Base-by-base conservation (phyloP, 257 asterid species). In the Echium plantagineum region DNA sequence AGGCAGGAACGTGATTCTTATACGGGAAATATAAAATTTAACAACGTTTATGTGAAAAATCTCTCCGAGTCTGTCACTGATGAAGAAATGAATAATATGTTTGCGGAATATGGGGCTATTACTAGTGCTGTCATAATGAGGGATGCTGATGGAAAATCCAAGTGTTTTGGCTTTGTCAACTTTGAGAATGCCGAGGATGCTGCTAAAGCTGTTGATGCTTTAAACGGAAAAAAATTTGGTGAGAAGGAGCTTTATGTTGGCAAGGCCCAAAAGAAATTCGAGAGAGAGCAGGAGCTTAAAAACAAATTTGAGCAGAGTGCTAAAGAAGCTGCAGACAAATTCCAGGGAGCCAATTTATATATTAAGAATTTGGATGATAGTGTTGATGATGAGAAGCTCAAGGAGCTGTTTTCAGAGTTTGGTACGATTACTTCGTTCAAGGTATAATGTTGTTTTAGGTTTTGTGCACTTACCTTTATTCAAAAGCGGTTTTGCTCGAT, bases 211-310 rank as follows among this genome's bases (percentile, higher is more conserved):
- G 83, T 82, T 58, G 88, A 79, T 31, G 77, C 81, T 47, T 69
- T 82, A 22, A 79, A 82, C 57, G 85, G 88, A 6, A 59, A 72
- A 24, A 76, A 66, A 57, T 57, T 76, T 66, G 85, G 65, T 35
- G 81, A 74, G 35, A 73, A 77, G 64, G 89, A 82, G 66, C 77
- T 76, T 83, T 82, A 74, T 64, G 89, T 79, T 46, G 85, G 85
- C 19, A 82, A 72, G 69, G 85, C 85, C 54, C 85, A 82, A 59
- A 82, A 74, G 66, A 82, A 82, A 56, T 72, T 72, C 28, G 85
- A 82, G 67, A 82, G 88, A 60, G 85, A 79, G 66, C 85, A 72
- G 48, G 89, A 82, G 55, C 71, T 82, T 10, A 82, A 68, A 62
- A 60, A 62, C 21, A 69, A 61, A 19, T 73, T 69, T 74, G 83